Base-by-base conservation (phyloP, 1,284 basidiomycete species). In the Microbotryum saponariae region DNA sequence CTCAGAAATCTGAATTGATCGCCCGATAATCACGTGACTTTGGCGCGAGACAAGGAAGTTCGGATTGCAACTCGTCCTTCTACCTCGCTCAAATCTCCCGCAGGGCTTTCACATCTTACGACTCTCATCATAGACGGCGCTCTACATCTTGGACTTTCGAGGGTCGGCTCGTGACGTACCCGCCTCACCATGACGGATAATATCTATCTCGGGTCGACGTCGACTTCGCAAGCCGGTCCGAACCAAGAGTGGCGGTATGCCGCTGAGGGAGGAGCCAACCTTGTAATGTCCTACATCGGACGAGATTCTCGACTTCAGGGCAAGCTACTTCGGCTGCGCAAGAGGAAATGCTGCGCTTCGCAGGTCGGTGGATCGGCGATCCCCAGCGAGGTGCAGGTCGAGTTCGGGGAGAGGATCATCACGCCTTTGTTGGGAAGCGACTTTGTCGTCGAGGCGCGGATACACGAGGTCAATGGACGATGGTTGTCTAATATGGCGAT, bases 251-350 rank as follows among this genome's bases (percentile, higher is more conserved):
- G 91, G 91, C 77, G 75, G 63, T 96, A 94, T 73, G 77, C 91
- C 33, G 85, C 88, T 1, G 91, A 94, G 76, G 91, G 91, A 18
- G 89, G 88, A n/a, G 86, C 89, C 10, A 87, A 88, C 10, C 83
- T 90, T 66, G 88, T 94, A 25, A 89, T 91, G 75, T 84, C 86
- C 9, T 93, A 91, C 73, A 71, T 73, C 14, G 88, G 89, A 0
- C 76, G 0, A 53, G 67, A 1, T 63, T 76, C 56, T 74, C 79
- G 3, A 64, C 73, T 2, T 86, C 75, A 79, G 53, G 82, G 83
- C 8, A 87, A 79, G 48, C 86, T 87, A 1, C 79, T 96, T 37
- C 82, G 91, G 10, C 77, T 93, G 51, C 81, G 85, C 61, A 93
- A 93, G 73, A 64, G 73, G 9, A 66, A 71, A 42, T 52, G 45